Evolutionary conservation across 2,329 filamentous ascomycete species (phyloP).

Genomic region (Parascedosporium putredinis): DNA sequence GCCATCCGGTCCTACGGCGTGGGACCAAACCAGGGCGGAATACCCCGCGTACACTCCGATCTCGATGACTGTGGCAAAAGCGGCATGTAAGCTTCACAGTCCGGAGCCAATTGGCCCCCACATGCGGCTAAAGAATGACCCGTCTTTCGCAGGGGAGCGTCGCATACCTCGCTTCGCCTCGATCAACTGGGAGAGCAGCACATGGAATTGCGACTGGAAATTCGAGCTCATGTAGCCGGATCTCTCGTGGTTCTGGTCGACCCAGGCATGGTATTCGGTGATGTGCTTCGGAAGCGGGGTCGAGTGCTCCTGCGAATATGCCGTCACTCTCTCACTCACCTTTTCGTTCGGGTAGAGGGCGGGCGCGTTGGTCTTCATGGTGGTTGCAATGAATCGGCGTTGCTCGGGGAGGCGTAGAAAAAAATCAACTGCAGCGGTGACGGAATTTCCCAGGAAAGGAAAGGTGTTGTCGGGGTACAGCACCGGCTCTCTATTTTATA

Average conservation of each 20-base stretch:
- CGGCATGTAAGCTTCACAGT: background rate
- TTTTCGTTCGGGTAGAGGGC: slow-evolving; percentile 31
- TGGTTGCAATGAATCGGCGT: no score
- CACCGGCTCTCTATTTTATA: no score
- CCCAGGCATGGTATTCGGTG: slow-evolving; percentile 28
- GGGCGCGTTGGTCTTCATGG: slow-evolving; percentile 28
- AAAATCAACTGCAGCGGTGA: no score
- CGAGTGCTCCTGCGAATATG: slow-evolving; percentile 32
- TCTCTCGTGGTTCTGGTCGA: slow-evolving; percentile 16
- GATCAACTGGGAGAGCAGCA: slow-evolving; percentile 29
- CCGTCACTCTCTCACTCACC: slow-evolving; percentile 28
- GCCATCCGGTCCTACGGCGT: slow-evolving; percentile 32
- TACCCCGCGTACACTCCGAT: slow-evolving; percentile 39
- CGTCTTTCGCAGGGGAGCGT: background rate
- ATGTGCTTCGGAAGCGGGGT: slow-evolving; percentile 30
- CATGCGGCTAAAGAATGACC: no score
- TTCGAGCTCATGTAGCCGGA: slow-evolving; percentile 29
- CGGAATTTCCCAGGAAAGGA: no score
- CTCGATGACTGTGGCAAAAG: slow-evolving; percentile 29
- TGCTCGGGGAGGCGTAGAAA: no score
- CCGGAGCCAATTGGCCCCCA: no score
- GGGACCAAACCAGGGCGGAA: slow-evolving; percentile 36
- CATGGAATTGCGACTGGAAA: slow-evolving; percentile 29
- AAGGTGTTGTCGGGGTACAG: no score
- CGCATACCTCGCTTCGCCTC: slow-evolving; percentile 27